Evolutionary conservation across 306 rosid genomes (phyloP), one percentile per base, ranked within the genome.

Genomic region (Malus orientalis): DNA sequence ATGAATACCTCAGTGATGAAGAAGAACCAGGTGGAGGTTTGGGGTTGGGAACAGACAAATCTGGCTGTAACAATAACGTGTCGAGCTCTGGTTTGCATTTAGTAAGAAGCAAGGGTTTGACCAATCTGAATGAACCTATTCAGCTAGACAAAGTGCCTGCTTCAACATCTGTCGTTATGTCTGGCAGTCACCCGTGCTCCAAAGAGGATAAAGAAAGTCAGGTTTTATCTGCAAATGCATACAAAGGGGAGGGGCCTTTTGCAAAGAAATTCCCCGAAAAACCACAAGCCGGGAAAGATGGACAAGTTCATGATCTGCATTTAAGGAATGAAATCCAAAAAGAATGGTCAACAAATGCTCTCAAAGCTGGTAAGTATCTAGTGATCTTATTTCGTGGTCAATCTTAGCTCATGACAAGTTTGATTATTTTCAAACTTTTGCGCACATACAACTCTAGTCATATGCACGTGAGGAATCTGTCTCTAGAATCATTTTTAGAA

Each of bases 51-150:
- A 47, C 51, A 16, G 58, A 38, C 58, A 53, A 36, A 19, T 38
- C 61, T 15, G 69, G 45, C 15, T 54, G 30, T 44, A 64, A 62
- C 13, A 40, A 23, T 74, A 65, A 59, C n/a, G 29, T 55, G 60
- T 73, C 62, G 67, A 78, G 73, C 8, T 74, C 69, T 44, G 45
- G 16, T 60, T 54, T 74, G 70, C 63, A 15, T 79, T 36, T 30
- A 2, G 67, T 70, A 42, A 80, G 62, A 73, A 38, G 58, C 44
- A 70, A 8, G 44, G 65, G 59, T 19, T 30, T 73, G 70, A 57
- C 76, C 12, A 44, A 69, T 69, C 74, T 80, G 76, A 80, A 80
- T 44, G 87, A 76, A 32, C 76, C 79, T 66, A 66, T 68, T 73
- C 78, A 55, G 40, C 30, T 33, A 6, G 87, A 80, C 57, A 76